Conservation (phyloP, 176 grass and related monocot genomes). For the Secale cereale region DNA sequence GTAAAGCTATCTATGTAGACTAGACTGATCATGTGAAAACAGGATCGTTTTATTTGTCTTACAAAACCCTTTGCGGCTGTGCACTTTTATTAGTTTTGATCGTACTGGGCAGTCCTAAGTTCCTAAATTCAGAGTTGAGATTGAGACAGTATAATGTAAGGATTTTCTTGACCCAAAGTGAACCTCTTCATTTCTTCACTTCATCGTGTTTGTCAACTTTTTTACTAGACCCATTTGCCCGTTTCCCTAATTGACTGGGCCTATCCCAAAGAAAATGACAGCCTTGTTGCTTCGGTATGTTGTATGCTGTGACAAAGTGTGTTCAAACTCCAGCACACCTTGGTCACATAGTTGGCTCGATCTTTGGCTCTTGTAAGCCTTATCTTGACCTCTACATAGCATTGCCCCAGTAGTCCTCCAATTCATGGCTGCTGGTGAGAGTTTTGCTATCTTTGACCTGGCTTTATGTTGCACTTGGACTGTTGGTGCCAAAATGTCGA, state of each 20-base stretch:
- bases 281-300: not conserved
- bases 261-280: not conserved
- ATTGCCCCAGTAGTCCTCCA: not conserved
- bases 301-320: not conserved
- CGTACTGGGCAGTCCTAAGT: not conserved
- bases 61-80: not conserved
- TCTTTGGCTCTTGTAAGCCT: not conserved
- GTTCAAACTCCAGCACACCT: not conserved
- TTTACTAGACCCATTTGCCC: not conserved
- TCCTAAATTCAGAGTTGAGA: not conserved
- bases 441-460: not conserved
- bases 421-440: not conserved
- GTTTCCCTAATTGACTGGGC: not conserved
- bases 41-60: not conserved
- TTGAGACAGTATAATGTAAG: not conserved
- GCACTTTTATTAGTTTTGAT: not conserved
- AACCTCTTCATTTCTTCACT: not conserved
- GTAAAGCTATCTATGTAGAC: not conserved
- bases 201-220: not conserved
- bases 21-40: not conserved
- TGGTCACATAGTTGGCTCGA: not conserved
- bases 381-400: not conserved
- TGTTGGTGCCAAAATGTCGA: slow-evolving; percentile 1
- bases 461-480: slow-evolving; percentile 1
- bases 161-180: not conserved